Base-by-base conservation (phyloP, 495 filamentous ascomycete species). In the Baudoinia panamericana region DNA sequence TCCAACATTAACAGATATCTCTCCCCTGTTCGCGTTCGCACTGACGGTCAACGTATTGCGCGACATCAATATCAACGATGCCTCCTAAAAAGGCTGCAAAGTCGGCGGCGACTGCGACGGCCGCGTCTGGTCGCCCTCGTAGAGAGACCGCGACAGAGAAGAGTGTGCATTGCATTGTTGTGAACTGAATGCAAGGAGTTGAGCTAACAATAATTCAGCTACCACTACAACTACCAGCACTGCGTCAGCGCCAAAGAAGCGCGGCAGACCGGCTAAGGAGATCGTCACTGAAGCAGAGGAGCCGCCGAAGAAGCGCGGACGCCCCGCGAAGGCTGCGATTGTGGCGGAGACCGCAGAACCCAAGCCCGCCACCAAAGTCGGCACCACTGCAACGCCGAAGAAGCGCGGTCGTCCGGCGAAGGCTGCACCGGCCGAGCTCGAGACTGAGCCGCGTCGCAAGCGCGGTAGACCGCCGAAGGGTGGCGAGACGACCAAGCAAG, bases 401-500 rank as follows among this genome's bases (percentile, higher is more conserved):
- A 32, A 33, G 9, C 9, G 19, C 17, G 39, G 16, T 33, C 3
- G 16, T 16, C 19, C 39, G 3, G 4, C 18, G 13, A 40, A 41
- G 37, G 12, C 16, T 22, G 43, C 7, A 8, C 23, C 24, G 9
- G 42, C 46, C 36, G 25, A 37, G 19, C n/a, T 13, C 12, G 28
- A 32, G 24, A 13, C 6, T 9, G 10, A 15, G 6, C 18, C 39
- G 2, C 39, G 39, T 16, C 41, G 43, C 24, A 54, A 48, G 43
- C 46, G 46, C 18, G 43, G 51, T 17, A 16, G 43, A 11, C 46
- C 47, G 24, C 39, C 47, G 2, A 47, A 44, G 23, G 43, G 46
- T n/a, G 42, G 46, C 5, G 51, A 43, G 25, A 50, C 51, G 17
- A 46, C 46, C 11, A 50, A 46, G 23, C 18, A 24, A n/a, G 9